Evolutionary conservation across 768 basidiomycete genomes (phyloP), one percentile per base, ranked within the genome.

Genomic region (Rhizopogon sp.): DNA sequence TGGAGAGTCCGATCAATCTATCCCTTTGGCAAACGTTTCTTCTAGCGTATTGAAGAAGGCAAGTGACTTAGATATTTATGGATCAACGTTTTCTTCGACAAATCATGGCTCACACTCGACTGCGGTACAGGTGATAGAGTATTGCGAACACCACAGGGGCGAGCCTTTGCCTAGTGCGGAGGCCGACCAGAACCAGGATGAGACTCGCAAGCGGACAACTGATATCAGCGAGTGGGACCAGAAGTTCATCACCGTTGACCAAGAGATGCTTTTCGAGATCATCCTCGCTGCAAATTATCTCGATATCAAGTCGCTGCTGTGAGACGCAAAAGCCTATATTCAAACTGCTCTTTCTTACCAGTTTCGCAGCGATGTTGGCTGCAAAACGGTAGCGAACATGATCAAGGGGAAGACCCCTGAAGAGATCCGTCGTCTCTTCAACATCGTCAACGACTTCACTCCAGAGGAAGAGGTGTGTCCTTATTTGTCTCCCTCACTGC

Each of bases 381-480:
- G 95, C 83, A 96, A 97, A 80, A 97, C 93, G 3, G 95, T 97
- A 5, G 97, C 97, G 13, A 98, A 98, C 81, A 99, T 98, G 97
- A 98, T 99, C 82, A 98, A 99, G 78, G 97, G 97, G 35, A 99
- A 99, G 83, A 96, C 95, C 3, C 97, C 97, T 22, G 97, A 98
- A 72, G 97, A 98, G 76, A 98, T 99, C 62, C 88, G 96, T 56
- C 98, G 98, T 67, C 83, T 98, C 52, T 98, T 94, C 79, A 96
- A 97, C 81, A 94, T 95, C 60, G 90, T 92, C 33, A 94, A 94
- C 70, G 97, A 98, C 74, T 99, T 99, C 68, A 98, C 97, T 4
- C 94, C 96, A 17, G 97, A 99, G 69, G 97, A 98, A 71, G 97
- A 99, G 87, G 96, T 93, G 44, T 44, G 75, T 70, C 49, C 45